Evolutionary conservation across 2,329 filamentous ascomycete genomes (phyloP).

Genomic region (Alternaria gansuensis): DNA sequence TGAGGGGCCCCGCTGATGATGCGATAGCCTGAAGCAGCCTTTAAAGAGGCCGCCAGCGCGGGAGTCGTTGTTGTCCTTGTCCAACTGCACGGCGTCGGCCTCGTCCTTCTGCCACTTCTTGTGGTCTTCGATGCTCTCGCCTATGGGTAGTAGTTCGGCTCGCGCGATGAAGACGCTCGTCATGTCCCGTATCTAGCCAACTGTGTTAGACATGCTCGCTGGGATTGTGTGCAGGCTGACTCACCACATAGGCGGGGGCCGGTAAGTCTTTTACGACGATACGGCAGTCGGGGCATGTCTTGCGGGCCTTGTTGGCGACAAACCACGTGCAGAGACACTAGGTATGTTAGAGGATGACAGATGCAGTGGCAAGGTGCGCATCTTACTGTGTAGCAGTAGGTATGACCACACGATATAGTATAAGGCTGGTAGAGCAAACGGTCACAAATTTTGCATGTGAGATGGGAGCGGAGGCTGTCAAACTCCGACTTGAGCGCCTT

Average conservation of each 20-base stretch:
- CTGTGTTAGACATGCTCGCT: constrained; percentile 9
- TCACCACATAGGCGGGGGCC: constrained; percentile 70
- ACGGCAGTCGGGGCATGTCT: constrained; percentile 75
- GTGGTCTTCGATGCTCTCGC: constrained; percentile 71
- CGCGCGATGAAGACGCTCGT: constrained; percentile 69
- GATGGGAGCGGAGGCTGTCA: constrained; percentile 66
- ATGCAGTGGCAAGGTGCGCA: constrained; percentile 18
- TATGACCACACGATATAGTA: constrained; percentile 73
- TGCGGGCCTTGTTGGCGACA: constrained; percentile 62
- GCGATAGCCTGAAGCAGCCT: constrained; percentile 62
- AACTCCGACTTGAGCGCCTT: constrained; percentile 61
- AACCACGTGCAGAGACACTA: constrained; percentile 68
- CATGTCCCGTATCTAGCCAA: constrained; percentile 67
- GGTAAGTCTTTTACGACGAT: constrained; percentile 66
- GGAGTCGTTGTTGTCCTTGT: constrained; percentile 63
- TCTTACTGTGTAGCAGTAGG: constrained; percentile 73
- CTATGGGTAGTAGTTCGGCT: constrained; percentile 67
- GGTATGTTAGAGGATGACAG: constrained; percentile 32
- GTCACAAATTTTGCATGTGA: constrained; percentile 75
- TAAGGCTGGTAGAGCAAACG: constrained; percentile 74
- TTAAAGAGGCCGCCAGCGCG: constrained; percentile 68
- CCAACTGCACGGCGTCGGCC: constrained; percentile 65
- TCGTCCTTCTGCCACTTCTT: constrained; percentile 66
- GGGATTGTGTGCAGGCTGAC: constrained; percentile 37
- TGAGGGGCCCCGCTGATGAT: constrained; percentile 32